Evolutionary conservation across 106 monocot species (phyloP).

Genomic region (Apostasia ramifera): DNA sequence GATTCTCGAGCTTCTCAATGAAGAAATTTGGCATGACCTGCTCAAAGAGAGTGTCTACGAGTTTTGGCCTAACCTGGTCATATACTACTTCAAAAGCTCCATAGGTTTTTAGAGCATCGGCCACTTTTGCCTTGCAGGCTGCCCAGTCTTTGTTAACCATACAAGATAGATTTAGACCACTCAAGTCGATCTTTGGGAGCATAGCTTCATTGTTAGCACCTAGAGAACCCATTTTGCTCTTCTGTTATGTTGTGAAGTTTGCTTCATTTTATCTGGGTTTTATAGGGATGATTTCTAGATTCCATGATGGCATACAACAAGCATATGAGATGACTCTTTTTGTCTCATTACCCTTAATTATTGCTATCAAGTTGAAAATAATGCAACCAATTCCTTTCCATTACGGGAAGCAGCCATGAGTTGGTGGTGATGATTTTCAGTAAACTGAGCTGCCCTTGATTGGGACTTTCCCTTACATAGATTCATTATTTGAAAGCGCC

Average conservation of each 20-base stretch:
- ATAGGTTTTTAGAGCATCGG: not conserved
- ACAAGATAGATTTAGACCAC: conserved; percentile 7
- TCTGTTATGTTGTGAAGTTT: too few relatives aligned
- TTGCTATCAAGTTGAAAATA: too few relatives aligned
- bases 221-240: not conserved
- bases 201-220: not conserved
- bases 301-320: too few relatives aligned
- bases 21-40: conserved; percentile 4
- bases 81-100: conserved; percentile 11
- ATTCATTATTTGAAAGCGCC: not conserved
- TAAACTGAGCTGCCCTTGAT: too few relatives aligned
- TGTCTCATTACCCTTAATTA: too few relatives aligned
- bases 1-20: not conserved
- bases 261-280: too few relatives aligned
- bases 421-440: too few relatives aligned
- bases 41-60: conserved; percentile 3
- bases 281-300: too few relatives aligned
- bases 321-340: too few relatives aligned
- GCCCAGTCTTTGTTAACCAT: not conserved
- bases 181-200: conserved; percentile 22
- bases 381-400: too few relatives aligned
- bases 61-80: not conserved
- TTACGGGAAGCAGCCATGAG: too few relatives aligned
- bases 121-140: not conserved
- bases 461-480: not conserved